These are phyloP conservation scores for Aspergillus amoenus DNA, from an alignment of 2,329 filamentous ascomycete species.

Conservation along the genomic window DNA sequence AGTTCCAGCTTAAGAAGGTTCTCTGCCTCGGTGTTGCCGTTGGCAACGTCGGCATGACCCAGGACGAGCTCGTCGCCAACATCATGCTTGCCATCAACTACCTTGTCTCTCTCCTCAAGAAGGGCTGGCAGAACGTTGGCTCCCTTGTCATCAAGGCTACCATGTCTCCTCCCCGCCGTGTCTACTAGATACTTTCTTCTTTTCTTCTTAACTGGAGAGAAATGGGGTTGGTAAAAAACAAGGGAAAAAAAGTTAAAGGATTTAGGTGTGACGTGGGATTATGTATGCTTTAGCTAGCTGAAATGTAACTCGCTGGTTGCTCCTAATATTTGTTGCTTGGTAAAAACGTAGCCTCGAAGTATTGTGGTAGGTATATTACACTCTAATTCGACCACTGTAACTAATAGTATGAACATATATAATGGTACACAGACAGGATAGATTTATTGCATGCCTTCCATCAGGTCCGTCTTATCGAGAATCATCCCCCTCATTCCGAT, in stretches of 20 bases:
- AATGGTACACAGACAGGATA: neutral
- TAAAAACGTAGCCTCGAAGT: neutral
- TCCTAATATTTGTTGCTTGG: constrained; percentile 16
- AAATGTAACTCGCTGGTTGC: constrained; percentile 35
- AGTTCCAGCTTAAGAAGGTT: constrained; percentile 99
- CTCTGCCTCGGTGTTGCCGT: constrained; percentile 99
- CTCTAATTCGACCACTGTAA: neutral
- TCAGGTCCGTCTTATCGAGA: constrained; percentile 81
- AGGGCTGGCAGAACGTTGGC: constrained; percentile 99
- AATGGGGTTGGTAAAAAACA: neutral
- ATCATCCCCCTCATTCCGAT: constrained; percentile 83
- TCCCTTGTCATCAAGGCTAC: constrained; percentile 99
- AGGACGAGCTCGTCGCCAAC: constrained; percentile 96
- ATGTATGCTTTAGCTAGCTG: constrained; percentile 31
- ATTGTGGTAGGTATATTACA: neutral
- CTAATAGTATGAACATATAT: neutral
- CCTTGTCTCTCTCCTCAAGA: constrained; percentile 98
- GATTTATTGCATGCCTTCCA: constrained; percentile 80
- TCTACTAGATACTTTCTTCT: constrained; percentile 72
- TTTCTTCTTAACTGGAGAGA: neutral
- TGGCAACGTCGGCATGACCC: constrained; percentile 95
- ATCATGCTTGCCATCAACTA: constrained; percentile 99
- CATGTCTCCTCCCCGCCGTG: constrained; percentile 97
- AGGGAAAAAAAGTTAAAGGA: neutral
- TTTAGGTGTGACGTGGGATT: constrained; percentile 25